Conservation (phyloP, 495 filamentous ascomycete species). For the Tuber indicum region DNA sequence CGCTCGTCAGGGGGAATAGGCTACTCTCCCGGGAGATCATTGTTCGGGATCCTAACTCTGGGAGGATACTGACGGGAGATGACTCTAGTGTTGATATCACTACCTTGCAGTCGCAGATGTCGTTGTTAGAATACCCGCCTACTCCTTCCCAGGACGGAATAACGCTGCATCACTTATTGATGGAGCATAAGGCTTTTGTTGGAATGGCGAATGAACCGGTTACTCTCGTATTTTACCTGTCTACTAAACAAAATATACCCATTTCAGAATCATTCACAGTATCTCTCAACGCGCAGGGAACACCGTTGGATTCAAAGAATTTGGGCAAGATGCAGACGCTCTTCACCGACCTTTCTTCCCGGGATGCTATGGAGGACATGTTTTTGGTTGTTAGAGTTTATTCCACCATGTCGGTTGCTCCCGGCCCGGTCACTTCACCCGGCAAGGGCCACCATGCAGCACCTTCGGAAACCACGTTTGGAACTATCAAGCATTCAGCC, state of each 20-base stretch:
- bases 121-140: conserved; percentile 75
- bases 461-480: conserved; percentile 21
- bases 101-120: conserved; percentile 90
- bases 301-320: conserved; percentile 54
- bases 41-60: conserved; percentile 78
- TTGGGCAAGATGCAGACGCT: conserved; percentile 69
- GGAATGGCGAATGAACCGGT: conserved; percentile 65
- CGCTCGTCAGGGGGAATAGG: conserved; percentile 88
- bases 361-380: conserved; percentile 79
- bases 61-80: conserved; percentile 78
- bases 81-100: conserved; percentile 91
- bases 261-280: conserved; percentile 78
- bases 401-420: conserved; percentile 42
- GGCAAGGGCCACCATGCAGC: conserved; percentile 17
- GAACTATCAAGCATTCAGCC: conserved; percentile 18
- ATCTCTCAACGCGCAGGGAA: conserved; percentile 67
- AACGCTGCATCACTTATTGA: conserved; percentile 72
- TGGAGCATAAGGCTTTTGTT: conserved; percentile 73
- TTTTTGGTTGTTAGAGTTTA: conserved; percentile 81
- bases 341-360: conserved; percentile 73
- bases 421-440: conserved; percentile 8
- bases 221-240: conserved; percentile 73
- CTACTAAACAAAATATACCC: conserved; percentile 59
- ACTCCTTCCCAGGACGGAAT: conserved; percentile 59
- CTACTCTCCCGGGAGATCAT: conserved; percentile 85